Conservation (phyloP, 169 alveolate species). For the Plasmodium sp. region DNA sequence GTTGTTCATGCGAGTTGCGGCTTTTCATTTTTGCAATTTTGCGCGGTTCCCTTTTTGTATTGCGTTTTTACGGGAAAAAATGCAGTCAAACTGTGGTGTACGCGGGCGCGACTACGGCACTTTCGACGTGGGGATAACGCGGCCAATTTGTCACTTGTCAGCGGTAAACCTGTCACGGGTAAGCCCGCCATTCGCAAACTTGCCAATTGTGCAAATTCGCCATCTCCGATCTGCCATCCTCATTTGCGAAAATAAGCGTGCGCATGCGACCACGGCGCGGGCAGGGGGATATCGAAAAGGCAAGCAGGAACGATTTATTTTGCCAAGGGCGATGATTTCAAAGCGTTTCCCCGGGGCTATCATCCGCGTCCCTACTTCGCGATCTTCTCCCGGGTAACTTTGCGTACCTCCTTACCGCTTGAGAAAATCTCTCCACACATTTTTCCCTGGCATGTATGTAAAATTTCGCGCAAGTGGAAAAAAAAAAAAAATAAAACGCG, state of each 20-base stretch:
- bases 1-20: neutral
- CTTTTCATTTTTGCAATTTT: neutral
- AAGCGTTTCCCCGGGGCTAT: neutral
- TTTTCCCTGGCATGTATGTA: neutral
- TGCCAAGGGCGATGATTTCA: neutral
- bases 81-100: neutral
- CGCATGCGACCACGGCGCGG: neutral
- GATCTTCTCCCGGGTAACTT: neutral
- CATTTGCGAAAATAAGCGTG: neutral
- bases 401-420: neutral
- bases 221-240: neutral
- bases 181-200: neutral
- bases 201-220: neutral
- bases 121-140: neutral
- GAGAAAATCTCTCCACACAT: neutral
- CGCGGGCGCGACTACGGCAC: neutral
- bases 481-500: neutral
- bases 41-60: neutral
- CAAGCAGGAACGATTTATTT: neutral
- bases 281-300: neutral
- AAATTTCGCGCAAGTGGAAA: neutral
- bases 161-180: neutral
- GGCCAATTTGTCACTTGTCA: neutral
- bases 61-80: neutral
- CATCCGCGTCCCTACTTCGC: neutral